Base-by-base conservation (phyloP, 2,329 filamentous ascomycete species). In the Paracoccidioides brasiliensis region DNA sequence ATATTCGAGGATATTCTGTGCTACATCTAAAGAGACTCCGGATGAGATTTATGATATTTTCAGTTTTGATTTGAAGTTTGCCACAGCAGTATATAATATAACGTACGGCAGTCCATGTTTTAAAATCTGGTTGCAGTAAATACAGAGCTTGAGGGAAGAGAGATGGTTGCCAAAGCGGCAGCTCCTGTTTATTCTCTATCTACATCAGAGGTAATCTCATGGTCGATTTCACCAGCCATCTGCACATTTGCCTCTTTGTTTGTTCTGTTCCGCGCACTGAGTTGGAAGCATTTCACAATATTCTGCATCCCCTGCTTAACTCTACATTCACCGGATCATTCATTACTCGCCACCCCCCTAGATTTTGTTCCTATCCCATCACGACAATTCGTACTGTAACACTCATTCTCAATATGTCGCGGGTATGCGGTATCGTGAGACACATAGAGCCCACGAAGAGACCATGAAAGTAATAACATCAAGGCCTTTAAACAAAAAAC, bases 231-330 rank as follows among this genome's bases (percentile, higher is more conserved):
- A 41, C 28, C 35, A 32, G 3, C 37, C 35, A 35, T 41, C 14
- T 50, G 33, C 33, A n/a, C 35, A 37, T 22, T n/a, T 5, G 3
- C 33, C 38, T 43, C 30, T 38, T 10, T n/a, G 5, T 12, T 41
- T 3, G 8, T 45, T 22, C 40, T 44, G 28, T 43, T 42, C 53
- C 41, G 28, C 38, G 49, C 40, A 28, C 60, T 59, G 59, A 2
- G 57, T 53, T 51, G 10, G 63, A 64, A 68, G 72, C 73, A 76
- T 76, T 76, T 76, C 73, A 76, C 74, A 76, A 76, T 76, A 76
- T 75, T 76, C 74, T 75, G 74, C 72, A 66, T 59, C 60, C 59
- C 57, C 58, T 58, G 58, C 57, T 42, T 60, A 15, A 58, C 55
- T 52, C 46, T 54, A 51, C 53, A 33, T 53, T 49, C 43, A 37